Evolutionary conservation across 306 rosid species (phyloP), one percentile per base, ranked within the genome.

Genomic region (Abrus precatorius): DNA sequence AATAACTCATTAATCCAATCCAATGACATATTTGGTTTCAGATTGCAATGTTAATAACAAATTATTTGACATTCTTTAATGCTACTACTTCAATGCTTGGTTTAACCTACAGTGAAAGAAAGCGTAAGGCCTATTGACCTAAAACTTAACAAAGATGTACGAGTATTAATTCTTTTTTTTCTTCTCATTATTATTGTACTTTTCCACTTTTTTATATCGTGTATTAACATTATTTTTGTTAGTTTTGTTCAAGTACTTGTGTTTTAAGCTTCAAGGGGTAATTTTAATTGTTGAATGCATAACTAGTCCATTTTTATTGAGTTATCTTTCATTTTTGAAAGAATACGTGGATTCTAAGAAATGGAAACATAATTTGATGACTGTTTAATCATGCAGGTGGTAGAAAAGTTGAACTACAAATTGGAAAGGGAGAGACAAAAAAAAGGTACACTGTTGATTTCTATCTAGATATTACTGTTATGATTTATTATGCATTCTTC

Each of bases 361-460:
- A 44, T 14, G 29, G 29, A 73, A 75, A 38, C 52, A 40, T 14
- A 20, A 60, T 66, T 28, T 75, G 62, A 78, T 62, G 56, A 54
- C 40, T 69, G 67, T 72, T 67, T 47, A 41, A 77, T 73, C 28
- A 13, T 54, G 57, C 79, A 95, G 99, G 89, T 96, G 34, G 85
- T 87, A 77, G 98, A 90, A 87, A 96, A 96, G 75, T 66, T 92
- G 84, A 82, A 87, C 45, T 92, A 89, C 89, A 96, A 89, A 85
- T 72, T 93, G 92, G 99, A 96, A 78, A 93, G 88, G 83, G 97
- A 92, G 48, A 90, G 87, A 83, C 89, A 72, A 34, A 93, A 72
- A 20, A 76, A 93, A 90, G 98, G 99, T 93, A 72, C 55, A 63
- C 36, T 70, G 5, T 10, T 20, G 20, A 20, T 20, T 5, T 14